phyloP scores from a whole-genome alignment of 345 rosid species.

The Eucalyptus cloeziana region DNA sequence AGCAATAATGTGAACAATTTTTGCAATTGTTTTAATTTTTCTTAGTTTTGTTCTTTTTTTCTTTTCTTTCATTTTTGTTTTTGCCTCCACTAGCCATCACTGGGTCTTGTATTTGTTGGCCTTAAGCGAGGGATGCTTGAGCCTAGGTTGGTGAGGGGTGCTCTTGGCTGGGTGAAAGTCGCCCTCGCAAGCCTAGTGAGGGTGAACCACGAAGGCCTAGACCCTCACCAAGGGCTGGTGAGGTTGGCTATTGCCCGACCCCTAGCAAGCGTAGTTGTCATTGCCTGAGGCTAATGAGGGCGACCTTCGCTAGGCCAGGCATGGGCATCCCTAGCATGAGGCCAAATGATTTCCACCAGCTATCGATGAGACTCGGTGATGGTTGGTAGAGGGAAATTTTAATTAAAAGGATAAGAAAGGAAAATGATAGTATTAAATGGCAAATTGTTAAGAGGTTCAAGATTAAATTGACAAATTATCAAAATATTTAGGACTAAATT shows the following conservation, averaged over 20 bases:
- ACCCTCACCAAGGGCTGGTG: background rate
- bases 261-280: background rate
- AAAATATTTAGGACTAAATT: no score
- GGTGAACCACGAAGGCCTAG: background rate
- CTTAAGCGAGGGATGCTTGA: background rate
- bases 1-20: background rate
- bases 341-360: fast-evolving
- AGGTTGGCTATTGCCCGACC: background rate
- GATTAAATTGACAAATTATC: background rate
- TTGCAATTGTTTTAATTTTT: background rate
- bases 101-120: fast-evolving
- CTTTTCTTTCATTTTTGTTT: no score
- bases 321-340: background rate
- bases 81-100: fast-evolving
- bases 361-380: fast-evolving
- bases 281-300: fast-evolving
- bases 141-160: background rate
- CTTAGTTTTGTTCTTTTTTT: no score
- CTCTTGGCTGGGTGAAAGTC: background rate
- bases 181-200: fast-evolving
- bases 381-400: background rate
- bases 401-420: background rate
- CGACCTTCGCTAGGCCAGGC: fast-evolving
- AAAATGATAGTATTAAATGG: background rate
- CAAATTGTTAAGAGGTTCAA: no score